Base-by-base conservation (phyloP, 768 basidiomycete species). In the Tremella yokohamensis region DNA sequence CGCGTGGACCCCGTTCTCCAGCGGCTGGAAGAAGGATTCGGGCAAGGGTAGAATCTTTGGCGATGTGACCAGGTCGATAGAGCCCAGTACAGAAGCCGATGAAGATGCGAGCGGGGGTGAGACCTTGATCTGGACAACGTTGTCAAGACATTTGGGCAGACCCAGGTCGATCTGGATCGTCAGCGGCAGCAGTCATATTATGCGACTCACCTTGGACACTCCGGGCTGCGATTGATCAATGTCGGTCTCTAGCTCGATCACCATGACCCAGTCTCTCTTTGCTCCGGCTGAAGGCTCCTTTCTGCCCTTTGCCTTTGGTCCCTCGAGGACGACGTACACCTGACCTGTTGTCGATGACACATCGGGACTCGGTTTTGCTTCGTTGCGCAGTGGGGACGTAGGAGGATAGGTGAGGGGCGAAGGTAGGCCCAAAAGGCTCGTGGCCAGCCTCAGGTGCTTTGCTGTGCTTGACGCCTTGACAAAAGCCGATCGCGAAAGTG, bases 41-140 rank as follows among this genome's bases (percentile, higher is more conserved):
- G 68, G 63, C 1, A 70, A 44, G 26, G 66, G 64, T n/a, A 68
- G 60, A 29, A 70, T 57, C 42, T 70, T 70, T 3, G 69, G 69
- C 19, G 68, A 64, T 6, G 69, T 70, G 37, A 66, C 34, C 20
- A 70, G 64, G 37, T 55, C 61, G 38, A 70, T 58, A 57, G 62
- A 66, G 25, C 64, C 61, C 7, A 52, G 42, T 11, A 34, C 29
- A 34, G 29, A 34, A 6, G 64, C 48, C 37, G 56, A 57, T 13
- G 65, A 52, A 3, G 52, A 26, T 15, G 19, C 12, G 22, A 37
- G n/a, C n/a, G 38, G 52, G 54, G 38, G 57, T 53, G 16, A 47
- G 60, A 67, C 58, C 29, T 70, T 65, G 34, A 70, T 62, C 3
- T 64, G 66, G 26, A 70, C 48, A 8, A 65, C 57, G 38, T 68